These are phyloP conservation scores for Lactarius vividus DNA, from an alignment of 768 basidiomycete species.

Conservation along the genomic window DNA sequence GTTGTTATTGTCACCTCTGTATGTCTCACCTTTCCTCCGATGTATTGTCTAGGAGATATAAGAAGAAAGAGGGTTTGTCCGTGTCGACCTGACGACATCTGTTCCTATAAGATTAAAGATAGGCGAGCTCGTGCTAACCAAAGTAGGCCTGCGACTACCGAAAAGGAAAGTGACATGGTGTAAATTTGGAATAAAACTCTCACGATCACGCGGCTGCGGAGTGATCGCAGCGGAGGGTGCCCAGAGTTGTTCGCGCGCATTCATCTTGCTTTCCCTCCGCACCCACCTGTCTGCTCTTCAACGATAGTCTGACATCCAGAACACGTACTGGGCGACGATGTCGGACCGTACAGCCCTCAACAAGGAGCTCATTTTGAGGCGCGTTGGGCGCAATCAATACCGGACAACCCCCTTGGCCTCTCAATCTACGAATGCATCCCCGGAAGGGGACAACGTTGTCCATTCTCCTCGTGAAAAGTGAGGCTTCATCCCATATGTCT, in stretches of 20 bases:
- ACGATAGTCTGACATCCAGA: neutral
- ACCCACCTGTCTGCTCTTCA: neutral
- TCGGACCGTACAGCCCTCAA: neutral
- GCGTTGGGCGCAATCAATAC: neutral
- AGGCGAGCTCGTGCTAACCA: too few species aligned
- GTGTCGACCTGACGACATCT: neutral
- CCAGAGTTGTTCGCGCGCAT: neutral
- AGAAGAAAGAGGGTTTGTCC: constrained; percentile 6
- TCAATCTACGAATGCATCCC: neutral
- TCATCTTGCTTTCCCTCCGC: neutral
- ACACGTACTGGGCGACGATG: neutral
- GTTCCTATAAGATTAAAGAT: too few species aligned
- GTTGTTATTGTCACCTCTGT: constrained; percentile 1
- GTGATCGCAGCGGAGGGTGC: neutral
- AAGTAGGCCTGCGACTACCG: too few species aligned
- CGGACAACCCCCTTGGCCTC: neutral
- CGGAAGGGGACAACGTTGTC: neutral
- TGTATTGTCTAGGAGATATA: constrained; percentile 21
- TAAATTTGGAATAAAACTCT: neutral
- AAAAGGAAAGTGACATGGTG: neutral
- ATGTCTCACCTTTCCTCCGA: constrained; percentile 8
- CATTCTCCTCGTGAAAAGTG: constrained; percentile 3
- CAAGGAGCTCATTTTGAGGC: constrained; percentile 7
- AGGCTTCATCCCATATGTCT: neutral
- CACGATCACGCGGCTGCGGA: constrained; percentile 1